phyloP scores from a whole-genome alignment of 2,329 filamentous ascomycete species.

The Venturiaceae sp. region DNA sequence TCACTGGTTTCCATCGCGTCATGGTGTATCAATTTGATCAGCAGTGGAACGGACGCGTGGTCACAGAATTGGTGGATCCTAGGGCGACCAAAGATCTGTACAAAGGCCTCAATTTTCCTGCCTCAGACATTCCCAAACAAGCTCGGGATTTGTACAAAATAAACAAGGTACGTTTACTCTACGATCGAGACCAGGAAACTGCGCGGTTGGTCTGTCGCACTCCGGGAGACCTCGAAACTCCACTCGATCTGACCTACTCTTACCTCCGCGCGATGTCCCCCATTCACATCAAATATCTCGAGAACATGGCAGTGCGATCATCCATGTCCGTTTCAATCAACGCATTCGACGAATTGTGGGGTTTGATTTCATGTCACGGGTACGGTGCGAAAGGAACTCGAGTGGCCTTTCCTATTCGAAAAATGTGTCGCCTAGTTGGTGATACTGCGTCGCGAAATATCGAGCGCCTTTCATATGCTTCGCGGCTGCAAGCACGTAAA shows the following conservation, averaged over 20 bases:
- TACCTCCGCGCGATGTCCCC: conserved; percentile 87
- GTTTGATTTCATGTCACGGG: conserved; percentile 74
- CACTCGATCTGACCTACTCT: conserved; percentile 73
- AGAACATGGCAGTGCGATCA: conserved; percentile 83
- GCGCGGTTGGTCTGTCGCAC: conserved; percentile 74
- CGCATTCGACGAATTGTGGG: conserved; percentile 78
- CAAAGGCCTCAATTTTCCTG: conserved; percentile 80
- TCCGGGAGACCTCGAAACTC: conserved; percentile 60
- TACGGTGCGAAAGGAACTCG: conserved; percentile 74
- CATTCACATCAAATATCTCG: conserved; percentile 78
- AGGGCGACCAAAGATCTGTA: conserved; percentile 72
- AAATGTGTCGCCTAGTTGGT: conserved; percentile 82
- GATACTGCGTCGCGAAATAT: conserved; percentile 83
- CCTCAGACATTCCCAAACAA: conserved; percentile 77
- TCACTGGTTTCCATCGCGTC: conserved; percentile 84
- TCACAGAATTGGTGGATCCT: conserved; percentile 78
- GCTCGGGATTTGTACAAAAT: conserved; percentile 82
- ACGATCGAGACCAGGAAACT: conserved; percentile 73
- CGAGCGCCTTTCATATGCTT: conserved; percentile 77
- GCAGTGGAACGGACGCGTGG: conserved; percentile 73
- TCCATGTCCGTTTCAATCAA: conserved; percentile 94
- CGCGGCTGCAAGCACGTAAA: conserved; percentile 74
- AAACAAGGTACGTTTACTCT: conserved; percentile 81
- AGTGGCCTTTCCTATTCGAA: conserved; percentile 84
- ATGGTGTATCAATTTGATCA: conserved; percentile 91